Conservation (phyloP, 352 stramenopile genomes). For the Globisporangium uncinulatum region DNA sequence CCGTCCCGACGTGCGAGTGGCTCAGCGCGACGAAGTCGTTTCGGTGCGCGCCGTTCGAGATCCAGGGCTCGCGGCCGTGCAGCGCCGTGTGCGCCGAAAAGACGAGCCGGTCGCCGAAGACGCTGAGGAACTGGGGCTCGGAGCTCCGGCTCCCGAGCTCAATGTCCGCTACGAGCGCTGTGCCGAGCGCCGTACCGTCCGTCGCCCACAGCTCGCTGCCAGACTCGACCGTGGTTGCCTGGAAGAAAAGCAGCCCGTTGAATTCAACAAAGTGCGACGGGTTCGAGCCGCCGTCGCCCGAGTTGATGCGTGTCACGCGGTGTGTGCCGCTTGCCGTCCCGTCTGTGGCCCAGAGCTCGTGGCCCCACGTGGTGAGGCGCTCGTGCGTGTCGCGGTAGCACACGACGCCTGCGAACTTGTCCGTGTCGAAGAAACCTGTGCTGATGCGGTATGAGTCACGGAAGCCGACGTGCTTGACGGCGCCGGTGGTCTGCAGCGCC, state of each 20-base stretch:
- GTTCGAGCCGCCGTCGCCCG: conserved; percentile 15
- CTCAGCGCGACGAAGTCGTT: conserved; percentile 25
- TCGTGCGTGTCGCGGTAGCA: conserved; percentile 31
- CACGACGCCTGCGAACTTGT: conserved; percentile 73
- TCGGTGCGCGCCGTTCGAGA: conserved; percentile 35
- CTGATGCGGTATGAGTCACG: conserved; percentile 61
- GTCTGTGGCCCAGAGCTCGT: conserved; percentile 83
- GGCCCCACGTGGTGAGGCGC: conserved; percentile 13
- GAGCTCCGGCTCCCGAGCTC: conserved; percentile 36
- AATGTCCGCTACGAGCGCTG: conserved; percentile 50
- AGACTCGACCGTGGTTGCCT: conserved; percentile 38
- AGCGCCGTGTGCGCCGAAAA: conserved; percentile 42
- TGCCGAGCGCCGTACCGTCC: conserved; percentile 51
- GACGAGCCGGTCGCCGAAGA: conserved; percentile 29
- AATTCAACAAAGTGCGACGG: conserved; percentile 40
- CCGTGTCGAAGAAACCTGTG: conserved; percentile 31
- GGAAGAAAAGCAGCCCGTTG: conserved; percentile 53
- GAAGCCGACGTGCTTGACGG: conserved; percentile 80
- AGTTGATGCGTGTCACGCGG: conserved; percentile 47
- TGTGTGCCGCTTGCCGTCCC: conserved; percentile 56
- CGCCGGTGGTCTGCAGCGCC: conserved; percentile 40
- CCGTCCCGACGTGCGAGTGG: conserved; percentile 22
- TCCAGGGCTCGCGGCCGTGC: conserved; percentile 54
- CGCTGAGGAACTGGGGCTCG: conserved; percentile 29
- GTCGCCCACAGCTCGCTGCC: conserved; percentile 75